These are phyloP conservation scores for Ottelia alismoides DNA, from an alignment of 106 monocot genomes.

Conservation along the genomic window DNA sequence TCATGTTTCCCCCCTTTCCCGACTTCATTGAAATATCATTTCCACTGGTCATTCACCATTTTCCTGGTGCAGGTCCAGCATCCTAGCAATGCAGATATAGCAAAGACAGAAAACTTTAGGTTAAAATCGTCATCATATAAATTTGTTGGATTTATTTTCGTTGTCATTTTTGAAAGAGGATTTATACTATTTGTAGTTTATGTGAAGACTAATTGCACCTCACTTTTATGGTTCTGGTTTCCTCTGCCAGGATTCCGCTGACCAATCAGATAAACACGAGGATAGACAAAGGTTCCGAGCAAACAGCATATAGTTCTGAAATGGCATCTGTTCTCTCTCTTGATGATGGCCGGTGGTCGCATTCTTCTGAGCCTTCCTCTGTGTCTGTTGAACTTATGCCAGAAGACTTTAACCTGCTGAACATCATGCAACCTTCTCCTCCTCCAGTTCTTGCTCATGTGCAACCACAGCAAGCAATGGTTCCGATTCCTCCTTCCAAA, in stretches of 20 bases:
- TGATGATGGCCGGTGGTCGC: conserved; percentile 83
- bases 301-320: conserved; percentile 24
- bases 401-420: conserved; percentile 40
- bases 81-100: conserved; percentile 52
- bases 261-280: no score
- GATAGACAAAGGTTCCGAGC: conserved; percentile 12
- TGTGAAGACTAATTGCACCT: no score
- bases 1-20: conserved; percentile 10
- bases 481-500: conserved; percentile 60
- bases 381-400: conserved; percentile 12
- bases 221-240: no score
- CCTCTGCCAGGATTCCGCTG: not conserved
- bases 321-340: conserved; percentile 81
- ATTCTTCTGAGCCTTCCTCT: conserved; percentile 24
- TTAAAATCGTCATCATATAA: conserved; percentile 14
- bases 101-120: conserved; percentile 32
- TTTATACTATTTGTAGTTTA: no score
- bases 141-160: not conserved
- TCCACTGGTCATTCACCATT: no score
- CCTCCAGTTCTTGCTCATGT: conserved; percentile 82
- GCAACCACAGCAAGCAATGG: conserved; percentile 20
- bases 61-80: conserved; percentile 70
- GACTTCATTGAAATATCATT: no score
- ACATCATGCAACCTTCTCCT: conserved; percentile 78
- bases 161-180: no score